These are phyloP conservation scores for Hirschioporus abietinus DNA, from an alignment of 768 basidiomycete species.

Conservation along the genomic window DNA sequence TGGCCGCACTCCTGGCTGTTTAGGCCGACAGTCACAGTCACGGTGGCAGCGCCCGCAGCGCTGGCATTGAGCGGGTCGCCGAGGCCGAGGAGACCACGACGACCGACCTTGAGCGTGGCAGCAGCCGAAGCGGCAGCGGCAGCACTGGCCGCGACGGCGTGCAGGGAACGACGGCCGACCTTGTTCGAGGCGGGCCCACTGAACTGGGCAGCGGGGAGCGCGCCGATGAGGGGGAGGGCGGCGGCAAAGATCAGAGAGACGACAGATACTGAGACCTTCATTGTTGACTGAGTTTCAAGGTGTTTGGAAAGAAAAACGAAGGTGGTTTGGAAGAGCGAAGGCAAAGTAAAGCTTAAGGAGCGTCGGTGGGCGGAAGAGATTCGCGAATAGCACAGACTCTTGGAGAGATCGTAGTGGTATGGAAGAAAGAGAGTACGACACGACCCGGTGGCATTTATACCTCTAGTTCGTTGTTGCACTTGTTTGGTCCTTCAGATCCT, in stretches of 20 bases:
- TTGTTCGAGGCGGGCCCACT: too few relatives aligned
- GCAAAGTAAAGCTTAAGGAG: not conserved
- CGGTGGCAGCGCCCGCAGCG: not conserved
- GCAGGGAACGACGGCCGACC: too few relatives aligned
- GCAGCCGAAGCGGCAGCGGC: not conserved
- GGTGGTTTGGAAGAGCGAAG: not conserved
- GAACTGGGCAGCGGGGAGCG: conserved; percentile 6
- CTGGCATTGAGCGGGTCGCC: not conserved
- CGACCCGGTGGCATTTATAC: not conserved
- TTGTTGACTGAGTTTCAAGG: not conserved
- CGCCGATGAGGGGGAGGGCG: conserved; percentile 12
- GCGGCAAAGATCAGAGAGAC: conserved; percentile 9
- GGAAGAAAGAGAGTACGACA: not conserved
- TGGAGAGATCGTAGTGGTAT: not conserved
- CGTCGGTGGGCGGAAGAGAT: not conserved
- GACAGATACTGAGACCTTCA: conserved; percentile 1
- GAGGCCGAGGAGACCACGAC: not conserved
- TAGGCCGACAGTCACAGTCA: not conserved
- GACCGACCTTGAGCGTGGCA: not conserved
- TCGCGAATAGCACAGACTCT: too few relatives aligned
- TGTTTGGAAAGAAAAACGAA: not conserved
- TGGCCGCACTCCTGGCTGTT: not conserved
- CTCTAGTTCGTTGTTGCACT: not conserved
- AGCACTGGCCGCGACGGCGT: not conserved
- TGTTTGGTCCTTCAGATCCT: not conserved